These are phyloP conservation scores for Diutina siamensis DNA, from an alignment of 1,139 yeast species.

Conservation along the genomic window DNA sequence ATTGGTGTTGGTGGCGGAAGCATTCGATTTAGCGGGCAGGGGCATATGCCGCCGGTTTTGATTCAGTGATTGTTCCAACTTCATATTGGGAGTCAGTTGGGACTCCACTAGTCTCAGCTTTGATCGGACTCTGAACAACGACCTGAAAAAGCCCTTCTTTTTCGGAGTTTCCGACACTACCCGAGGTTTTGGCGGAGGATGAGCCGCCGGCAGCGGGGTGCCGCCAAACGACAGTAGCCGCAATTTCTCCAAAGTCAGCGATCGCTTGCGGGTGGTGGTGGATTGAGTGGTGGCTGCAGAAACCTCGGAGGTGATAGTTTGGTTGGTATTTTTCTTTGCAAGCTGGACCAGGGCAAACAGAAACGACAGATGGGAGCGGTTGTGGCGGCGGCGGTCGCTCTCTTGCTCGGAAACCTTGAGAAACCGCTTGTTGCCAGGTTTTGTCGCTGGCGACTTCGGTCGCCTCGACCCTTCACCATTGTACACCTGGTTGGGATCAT, in stretches of 20 bases:
- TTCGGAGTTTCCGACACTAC: not conserved
- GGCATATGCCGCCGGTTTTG: not conserved
- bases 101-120: constrained; percentile 1
- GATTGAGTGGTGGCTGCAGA: not conserved
- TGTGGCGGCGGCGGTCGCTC: not conserved
- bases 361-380: constrained; percentile 1
- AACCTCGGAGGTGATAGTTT: not conserved
- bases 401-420: not conserved
- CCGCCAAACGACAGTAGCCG: constrained; percentile 1
- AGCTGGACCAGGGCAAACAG: constrained; percentile 1
- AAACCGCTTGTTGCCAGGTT: not conserved
- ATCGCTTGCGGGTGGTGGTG: constrained; percentile 1
- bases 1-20: too few species aligned
- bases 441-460: too few species aligned
- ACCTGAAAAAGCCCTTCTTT: constrained; percentile 2
- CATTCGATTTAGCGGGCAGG: too few species aligned
- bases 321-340: not conserved
- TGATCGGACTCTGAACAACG: not conserved
- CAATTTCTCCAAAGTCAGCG: not conserved
- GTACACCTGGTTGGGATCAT: not conserved
- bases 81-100: constrained; percentile 1
- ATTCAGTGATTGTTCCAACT: not conserved
- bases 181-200: not conserved
- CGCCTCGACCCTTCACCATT: too few species aligned
- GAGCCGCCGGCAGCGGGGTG: not conserved